Percentiles rank a stretch among this genome's conserved stretches.
Conservation (phyloP, 139 green algal genomes). For the Monoraphidium neglectum region DNA sequence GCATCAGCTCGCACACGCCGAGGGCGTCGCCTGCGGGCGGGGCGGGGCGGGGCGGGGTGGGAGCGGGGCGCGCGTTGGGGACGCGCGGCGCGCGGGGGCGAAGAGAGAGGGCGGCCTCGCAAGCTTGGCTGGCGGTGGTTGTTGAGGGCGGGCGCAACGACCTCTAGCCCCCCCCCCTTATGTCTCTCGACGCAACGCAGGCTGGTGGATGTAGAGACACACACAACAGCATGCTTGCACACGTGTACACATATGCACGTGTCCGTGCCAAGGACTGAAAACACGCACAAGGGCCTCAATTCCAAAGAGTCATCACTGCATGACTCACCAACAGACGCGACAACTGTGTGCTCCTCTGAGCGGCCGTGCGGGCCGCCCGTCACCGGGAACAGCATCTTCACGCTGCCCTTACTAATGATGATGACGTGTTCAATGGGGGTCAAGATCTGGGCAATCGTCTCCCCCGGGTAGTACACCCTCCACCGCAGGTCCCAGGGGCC, state of each 20-base stretch:
- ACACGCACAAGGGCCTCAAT: background rate
- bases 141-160: no score
- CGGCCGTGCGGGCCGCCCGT: constrained; percentile 10
- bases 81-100: no score
- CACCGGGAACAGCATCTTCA: constrained; percentile 18
- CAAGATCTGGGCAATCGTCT: background rate
- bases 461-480: constrained; percentile 25
- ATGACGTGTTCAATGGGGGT: background rate
- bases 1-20: constrained; percentile 28
- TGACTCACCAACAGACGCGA: constrained; percentile 20
- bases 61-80: no score
- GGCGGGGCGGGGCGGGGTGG: background rate
- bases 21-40: constrained; percentile 12
- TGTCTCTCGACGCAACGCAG: no score
- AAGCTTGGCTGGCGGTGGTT: no score
- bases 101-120: no score
- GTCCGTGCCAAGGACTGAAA: background rate
- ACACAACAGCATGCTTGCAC: background rate
- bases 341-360: constrained; percentile 12
- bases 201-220: background rate
- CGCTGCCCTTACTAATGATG: constrained; percentile 17
- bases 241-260: background rate
- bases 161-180: no score
- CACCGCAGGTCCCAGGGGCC: background rate
- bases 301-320: background rate